A percentile compares a stretch with the other conserved stretches of the same genome.
Conservation (phyloP, 768 basidiomycete species). For the Tylopilus sp. region DNA sequence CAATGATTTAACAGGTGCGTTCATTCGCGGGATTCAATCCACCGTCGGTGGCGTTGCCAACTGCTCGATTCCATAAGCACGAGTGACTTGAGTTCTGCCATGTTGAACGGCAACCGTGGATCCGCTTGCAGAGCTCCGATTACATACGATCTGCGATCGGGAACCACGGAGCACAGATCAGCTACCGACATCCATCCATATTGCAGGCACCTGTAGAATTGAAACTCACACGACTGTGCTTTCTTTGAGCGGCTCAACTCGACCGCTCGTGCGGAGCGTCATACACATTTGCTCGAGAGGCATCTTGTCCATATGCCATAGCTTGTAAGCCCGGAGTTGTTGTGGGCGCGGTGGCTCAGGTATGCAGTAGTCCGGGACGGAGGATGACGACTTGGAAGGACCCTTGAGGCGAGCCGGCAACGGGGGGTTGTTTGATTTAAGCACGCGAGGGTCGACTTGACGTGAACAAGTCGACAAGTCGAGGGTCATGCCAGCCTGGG, state of each 20-base stretch:
- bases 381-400: not conserved
- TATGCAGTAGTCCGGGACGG: constrained; percentile 24
- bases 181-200: not conserved
- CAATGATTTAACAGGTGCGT: constrained; percentile 5
- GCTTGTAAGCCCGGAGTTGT: constrained; percentile 41
- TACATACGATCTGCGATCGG: constrained; percentile 39
- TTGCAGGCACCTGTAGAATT: not conserved
- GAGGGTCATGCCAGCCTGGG: constrained; percentile 16
- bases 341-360: constrained; percentile 33
- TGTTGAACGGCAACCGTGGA: constrained; percentile 34
- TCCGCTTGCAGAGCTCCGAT: constrained; percentile 41
- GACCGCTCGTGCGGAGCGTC: constrained; percentile 27
- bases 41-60: constrained; percentile 40
- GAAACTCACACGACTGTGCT: constrained; percentile 45
- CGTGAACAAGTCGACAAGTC: constrained; percentile 22
- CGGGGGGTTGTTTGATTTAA: not conserved
- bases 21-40: constrained; percentile 31
- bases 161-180: not conserved
- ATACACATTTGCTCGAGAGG: constrained; percentile 39
- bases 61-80: constrained; percentile 39
- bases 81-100: constrained; percentile 33
- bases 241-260: constrained; percentile 40
- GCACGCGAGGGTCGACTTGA: constrained; percentile 21
- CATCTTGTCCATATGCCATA: constrained; percentile 39
- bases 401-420: not conserved